phyloP scores from a whole-genome alignment of 805 yeast species.

The Kodamaea lidongshanica region DNA sequence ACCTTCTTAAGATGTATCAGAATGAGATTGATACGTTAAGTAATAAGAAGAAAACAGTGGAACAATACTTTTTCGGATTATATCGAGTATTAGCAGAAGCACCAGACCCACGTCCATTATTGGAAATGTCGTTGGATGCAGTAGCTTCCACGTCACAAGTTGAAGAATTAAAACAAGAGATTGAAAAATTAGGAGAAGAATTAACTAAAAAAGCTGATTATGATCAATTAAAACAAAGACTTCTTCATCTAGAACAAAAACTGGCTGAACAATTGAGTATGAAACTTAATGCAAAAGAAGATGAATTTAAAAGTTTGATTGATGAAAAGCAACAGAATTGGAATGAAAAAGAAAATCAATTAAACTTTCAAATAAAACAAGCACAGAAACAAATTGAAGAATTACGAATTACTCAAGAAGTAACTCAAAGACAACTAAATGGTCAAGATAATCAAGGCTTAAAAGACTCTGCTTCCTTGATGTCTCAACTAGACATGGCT shows the following conservation, averaged over 20 bases:
- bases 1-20: constrained; percentile 73
- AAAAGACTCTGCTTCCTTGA: constrained; percentile 26
- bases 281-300: constrained; percentile 62
- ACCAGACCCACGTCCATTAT: constrained; percentile 84
- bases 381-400: constrained; percentile 56
- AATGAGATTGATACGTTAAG: constrained; percentile 81
- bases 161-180: constrained; percentile 45
- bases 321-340: constrained; percentile 73
- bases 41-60: constrained; percentile 67
- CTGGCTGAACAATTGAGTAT: constrained; percentile 49
- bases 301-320: constrained; percentile 58
- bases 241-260: constrained; percentile 55
- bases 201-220: constrained; percentile 68
- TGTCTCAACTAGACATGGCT: constrained; percentile 58
- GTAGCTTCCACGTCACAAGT: constrained; percentile 51
- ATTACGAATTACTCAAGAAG: constrained; percentile 57
- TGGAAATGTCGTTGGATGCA: constrained; percentile 64
- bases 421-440: constrained; percentile 52
- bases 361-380: constrained; percentile 44
- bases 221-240: constrained; percentile 60
- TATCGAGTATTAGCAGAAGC: constrained; percentile 79
- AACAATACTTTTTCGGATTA: constrained; percentile 63
- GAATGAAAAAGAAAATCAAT: constrained; percentile 50
- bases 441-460: constrained; percentile 32
- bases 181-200: constrained; percentile 47